Evolutionary conservation across 805 yeast genomes (phyloP), one percentile per base, ranked within the genome.

Genomic region (Teunomyces funiuensis): DNA sequence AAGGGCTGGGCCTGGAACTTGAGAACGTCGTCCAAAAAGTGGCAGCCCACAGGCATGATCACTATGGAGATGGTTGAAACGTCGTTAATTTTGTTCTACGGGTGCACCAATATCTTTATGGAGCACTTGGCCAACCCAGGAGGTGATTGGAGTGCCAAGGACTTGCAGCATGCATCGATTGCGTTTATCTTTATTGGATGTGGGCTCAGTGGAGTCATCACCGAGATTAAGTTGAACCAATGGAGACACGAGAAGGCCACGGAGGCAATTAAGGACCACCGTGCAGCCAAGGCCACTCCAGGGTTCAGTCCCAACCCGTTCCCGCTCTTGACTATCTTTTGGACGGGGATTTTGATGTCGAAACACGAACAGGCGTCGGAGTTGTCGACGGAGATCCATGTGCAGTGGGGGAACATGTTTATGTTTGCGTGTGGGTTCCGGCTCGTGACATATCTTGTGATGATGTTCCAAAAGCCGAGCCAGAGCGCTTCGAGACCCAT

Each of bases 331-430:
- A 88, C 95, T 2, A 86, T 93, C 25, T 93, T 87, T 66, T 93
- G 97, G 96, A 93, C 98, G 1, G 99, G 99, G 20, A 75, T 84
- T 10, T 73, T 93, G 47, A 93, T 93, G 99, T 89, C 97, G 1
- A 88, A 85, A 62, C 99, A 93, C 64, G 82, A 80, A 28, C 99
- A 93, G 64, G 85, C 90, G 5, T 83, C 93, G 1, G 70, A 60
- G 40, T 74, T 85, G 23, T 82, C 97, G 2, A 88, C 97, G 2
- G 70, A 65, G 13, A 78, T 93, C 47, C 99, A 93, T 61, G 68
- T 77, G 40, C 97, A 89, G 65, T 93, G 99, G 99, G 99, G 99
- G 6, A 74, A 76, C 43, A 64, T 93, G 55, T 73, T 93, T 43
- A 76, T 90, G n/a, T 77, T 79, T 51, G 98, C 89, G 2, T 85